Conservation (phyloP, 768 basidiomycete genomes). For the Hypholoma sublateritium region DNA sequence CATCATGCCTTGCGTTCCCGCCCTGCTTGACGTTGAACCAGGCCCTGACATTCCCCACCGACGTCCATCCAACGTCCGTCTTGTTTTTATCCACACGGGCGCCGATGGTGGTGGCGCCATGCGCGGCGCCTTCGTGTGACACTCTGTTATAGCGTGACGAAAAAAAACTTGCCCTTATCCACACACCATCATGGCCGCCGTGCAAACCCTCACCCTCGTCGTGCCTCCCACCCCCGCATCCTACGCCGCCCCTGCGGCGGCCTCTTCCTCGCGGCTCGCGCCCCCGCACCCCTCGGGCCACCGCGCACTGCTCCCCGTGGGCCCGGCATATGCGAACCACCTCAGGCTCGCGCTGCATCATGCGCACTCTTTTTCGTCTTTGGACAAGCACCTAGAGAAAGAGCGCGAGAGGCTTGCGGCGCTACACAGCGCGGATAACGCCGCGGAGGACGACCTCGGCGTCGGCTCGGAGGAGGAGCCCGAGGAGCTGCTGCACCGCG, state of each 20-base stretch:
- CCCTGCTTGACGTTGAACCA: too few relatives aligned
- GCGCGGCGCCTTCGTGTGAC: too few relatives aligned
- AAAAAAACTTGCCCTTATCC: not conserved
- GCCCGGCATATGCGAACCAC: slow-evolving; percentile 84
- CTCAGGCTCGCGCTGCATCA: slow-evolving; percentile 75
- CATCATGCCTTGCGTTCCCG: too few relatives aligned
- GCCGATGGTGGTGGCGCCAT: too few relatives aligned
- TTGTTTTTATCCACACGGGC: too few relatives aligned
- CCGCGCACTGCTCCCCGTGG: slow-evolving; percentile 72
- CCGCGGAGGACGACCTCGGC: slow-evolving; percentile 81
- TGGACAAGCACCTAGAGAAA: slow-evolving; percentile 62
- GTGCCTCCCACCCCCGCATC: slow-evolving; percentile 23
- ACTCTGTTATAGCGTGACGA: not conserved
- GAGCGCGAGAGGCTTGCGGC: slow-evolving; percentile 46
- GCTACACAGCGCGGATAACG: slow-evolving; percentile 43
- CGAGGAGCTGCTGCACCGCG: slow-evolving; percentile 64
- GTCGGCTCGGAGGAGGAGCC: slow-evolving; percentile 90
- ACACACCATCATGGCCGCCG: slow-evolving; percentile 23
- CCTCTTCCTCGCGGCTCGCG: slow-evolving; percentile 26
- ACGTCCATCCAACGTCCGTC: too few relatives aligned
- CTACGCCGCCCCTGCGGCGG: slow-evolving; percentile 24
- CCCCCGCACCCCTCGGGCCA: slow-evolving; percentile 40
- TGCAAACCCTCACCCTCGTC: slow-evolving; percentile 24
- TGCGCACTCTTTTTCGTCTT: slow-evolving; percentile 77
- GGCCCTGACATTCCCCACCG: too few relatives aligned